phyloP scores from a whole-genome alignment of 306 rosid genomes.

The Ormosia emarginata region DNA sequence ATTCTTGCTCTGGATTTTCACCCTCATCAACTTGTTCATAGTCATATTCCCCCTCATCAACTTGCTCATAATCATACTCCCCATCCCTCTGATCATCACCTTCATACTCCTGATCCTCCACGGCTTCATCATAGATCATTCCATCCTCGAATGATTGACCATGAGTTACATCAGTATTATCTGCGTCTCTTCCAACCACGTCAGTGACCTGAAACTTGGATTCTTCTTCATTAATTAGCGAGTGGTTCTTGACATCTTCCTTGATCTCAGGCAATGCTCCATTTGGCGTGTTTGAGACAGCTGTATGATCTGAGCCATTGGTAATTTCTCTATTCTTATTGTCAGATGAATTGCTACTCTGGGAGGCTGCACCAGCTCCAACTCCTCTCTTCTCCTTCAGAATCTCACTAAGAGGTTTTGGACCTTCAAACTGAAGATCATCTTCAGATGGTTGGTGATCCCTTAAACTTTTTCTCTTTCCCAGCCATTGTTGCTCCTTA shows the following conservation, averaged over 20 bases:
- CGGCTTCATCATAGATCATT: constrained; percentile 44
- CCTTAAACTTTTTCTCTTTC: constrained; percentile 52
- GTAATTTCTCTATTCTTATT: constrained; percentile 32
- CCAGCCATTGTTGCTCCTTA: constrained; percentile 55
- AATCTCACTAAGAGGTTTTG: constrained; percentile 92
- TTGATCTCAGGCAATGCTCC: constrained; percentile 27
- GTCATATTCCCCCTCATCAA: constrained; percentile 68
- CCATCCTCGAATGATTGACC: constrained; percentile 61
- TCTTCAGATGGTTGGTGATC: constrained; percentile 48
- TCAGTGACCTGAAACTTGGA: constrained; percentile 35
- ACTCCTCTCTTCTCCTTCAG: constrained; percentile 74
- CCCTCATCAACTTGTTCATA: constrained; percentile 56
- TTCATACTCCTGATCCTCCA: constrained; percentile 61
- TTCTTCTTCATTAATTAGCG: constrained; percentile 24
- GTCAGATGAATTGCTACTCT: constrained; percentile 34
- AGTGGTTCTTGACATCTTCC: constrained; percentile 24
- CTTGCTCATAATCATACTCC: constrained; percentile 78
- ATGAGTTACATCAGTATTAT: constrained; percentile 25
- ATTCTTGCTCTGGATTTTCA: constrained; percentile 69
- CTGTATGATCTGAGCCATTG: constrained; percentile 20
- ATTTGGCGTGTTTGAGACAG: constrained; percentile 1
- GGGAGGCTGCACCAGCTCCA: constrained; percentile 37
- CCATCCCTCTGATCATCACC: constrained; percentile 66
- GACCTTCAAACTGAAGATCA: constrained; percentile 71
- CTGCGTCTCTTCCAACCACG: constrained; percentile 34